Base-by-base conservation (phyloP, 176 grass and related monocot genomes). In the Stipa capillata region DNA sequence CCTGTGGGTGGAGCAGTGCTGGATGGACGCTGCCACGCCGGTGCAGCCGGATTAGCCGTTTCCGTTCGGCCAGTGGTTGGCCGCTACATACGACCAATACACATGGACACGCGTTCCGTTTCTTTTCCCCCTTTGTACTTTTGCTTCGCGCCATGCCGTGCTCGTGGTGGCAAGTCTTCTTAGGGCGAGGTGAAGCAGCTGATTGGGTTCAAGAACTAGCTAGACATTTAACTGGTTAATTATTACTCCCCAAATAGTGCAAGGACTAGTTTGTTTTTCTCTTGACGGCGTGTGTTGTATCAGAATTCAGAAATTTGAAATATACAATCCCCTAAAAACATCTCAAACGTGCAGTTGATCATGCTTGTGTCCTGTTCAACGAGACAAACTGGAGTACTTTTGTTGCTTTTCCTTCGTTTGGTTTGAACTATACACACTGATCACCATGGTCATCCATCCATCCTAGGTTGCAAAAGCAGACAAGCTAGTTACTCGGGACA, bases 1-100 rank as follows among this genome's bases (percentile, higher is more conserved):
- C 28, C 82, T 88, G 20, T 88, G 86, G 86, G 81, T 34, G 17
- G 74, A 78, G 37, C 80, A 84, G 58, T 84, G 86, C 67, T 88
- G 67, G 74, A 65, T 71, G 51, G 41, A 32, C 31, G 64, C 64
- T 1, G 7, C 82, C 31, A 28, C 48, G 40, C 33, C 32, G 23
- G 74, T 71, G 65, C 54, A 52, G 4, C 74, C 65, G 31, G 24
- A 85, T 57, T 88, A 83, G 79, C 55, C 24, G 33, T 24, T 43
- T 17, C 42, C 54, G 27, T 40, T 56, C 1, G 23, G 66, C 33
- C 69, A 66, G 42, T 70, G 53, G 79, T 72, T 82, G 72, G 15
- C 54, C 41, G 54, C 44, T 68, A 59, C 68, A n/a, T 40, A 51
- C 67, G 66, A 39, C 31, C 56, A 5, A 63, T 54, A 39, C 18